These are phyloP conservation scores for Ceratopteris richardii DNA, from an alignment of 75 land plant species.

Conservation along the genomic window DNA sequence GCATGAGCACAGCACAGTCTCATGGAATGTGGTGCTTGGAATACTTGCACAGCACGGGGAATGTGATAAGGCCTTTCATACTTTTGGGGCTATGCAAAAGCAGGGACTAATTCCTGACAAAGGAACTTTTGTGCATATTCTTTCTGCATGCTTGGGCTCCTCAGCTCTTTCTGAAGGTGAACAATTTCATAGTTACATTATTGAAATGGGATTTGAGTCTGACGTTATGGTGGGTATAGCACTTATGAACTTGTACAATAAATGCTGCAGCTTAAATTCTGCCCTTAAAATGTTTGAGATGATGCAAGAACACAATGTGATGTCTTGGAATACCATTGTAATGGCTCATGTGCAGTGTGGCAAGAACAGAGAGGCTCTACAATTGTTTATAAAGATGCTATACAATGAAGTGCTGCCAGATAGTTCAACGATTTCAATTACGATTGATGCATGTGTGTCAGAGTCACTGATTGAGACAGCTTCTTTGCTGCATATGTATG, in stretches of 20 bases:
- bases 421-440: conserved; percentile 1
- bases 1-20: conserved; percentile 1
- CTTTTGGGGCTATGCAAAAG: conserved; percentile 14
- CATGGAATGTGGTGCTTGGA: conserved; percentile 12
- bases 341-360: conserved; percentile 10
- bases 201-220: conserved; percentile 2
- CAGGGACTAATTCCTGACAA: conserved; percentile 3
- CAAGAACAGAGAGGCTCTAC: conserved; percentile 7
- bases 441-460: not conserved
- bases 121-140: conserved; percentile 10
- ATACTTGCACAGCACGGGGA: conserved; percentile 21
- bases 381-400: conserved; percentile 15
- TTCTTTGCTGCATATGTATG: not conserved
- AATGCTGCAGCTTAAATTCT: conserved; percentile 1
- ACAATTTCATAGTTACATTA: conserved; percentile 20
- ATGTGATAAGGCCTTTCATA: conserved; percentile 29
- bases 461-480: not conserved
- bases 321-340: conserved; percentile 31
- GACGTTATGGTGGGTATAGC: conserved; percentile 17
- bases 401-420: conserved; percentile 13
- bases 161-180: conserved; percentile 4
- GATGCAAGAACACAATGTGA: conserved; percentile 13
- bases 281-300: conserved; percentile 15
- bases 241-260: conserved; percentile 24
- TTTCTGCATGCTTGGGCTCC: conserved; percentile 6